These are phyloP conservation scores for Populus tomentosa DNA, from an alignment of 441 rosid species.

Conservation along the genomic window DNA sequence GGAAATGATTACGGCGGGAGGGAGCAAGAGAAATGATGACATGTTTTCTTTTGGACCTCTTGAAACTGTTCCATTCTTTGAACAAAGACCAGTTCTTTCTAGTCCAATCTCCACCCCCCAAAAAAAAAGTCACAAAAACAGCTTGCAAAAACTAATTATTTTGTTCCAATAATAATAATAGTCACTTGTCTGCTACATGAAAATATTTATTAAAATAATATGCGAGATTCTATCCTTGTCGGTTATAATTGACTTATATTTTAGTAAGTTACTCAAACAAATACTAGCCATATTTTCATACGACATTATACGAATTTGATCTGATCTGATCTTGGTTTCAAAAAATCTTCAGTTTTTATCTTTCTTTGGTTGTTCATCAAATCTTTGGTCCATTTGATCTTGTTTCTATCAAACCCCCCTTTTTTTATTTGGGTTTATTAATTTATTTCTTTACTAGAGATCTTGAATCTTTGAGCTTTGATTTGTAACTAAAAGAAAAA, in stretches of 20 bases:
- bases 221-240: slow-evolving; percentile 21
- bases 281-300: neutral
- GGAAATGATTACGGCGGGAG: slow-evolving; percentile 25
- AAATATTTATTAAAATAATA: slow-evolving; percentile 8
- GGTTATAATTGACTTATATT: slow-evolving; percentile 25
- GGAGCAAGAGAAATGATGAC: slow-evolving; percentile 5
- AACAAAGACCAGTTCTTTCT: slow-evolving; percentile 28
- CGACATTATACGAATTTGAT: neutral
- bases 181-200: slow-evolving; percentile 8
- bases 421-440: neutral
- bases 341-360: neutral
- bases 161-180: slow-evolving; percentile 10
- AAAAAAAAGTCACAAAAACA: neutral
- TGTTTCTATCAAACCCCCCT: neutral
- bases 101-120: slow-evolving; percentile 4
- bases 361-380: neutral
- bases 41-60: neutral
- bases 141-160: slow-evolving; percentile 11
- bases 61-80: slow-evolving; percentile 17
- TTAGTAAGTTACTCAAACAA: neutral
- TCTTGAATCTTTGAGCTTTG: neutral
- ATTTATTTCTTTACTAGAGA: neutral
- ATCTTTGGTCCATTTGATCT: neutral
- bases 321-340: slow-evolving; percentile 9
- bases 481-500: neutral